Conservation (phyloP, 1,284 basidiomycete species). For the Chalciporus sp. region DNA sequence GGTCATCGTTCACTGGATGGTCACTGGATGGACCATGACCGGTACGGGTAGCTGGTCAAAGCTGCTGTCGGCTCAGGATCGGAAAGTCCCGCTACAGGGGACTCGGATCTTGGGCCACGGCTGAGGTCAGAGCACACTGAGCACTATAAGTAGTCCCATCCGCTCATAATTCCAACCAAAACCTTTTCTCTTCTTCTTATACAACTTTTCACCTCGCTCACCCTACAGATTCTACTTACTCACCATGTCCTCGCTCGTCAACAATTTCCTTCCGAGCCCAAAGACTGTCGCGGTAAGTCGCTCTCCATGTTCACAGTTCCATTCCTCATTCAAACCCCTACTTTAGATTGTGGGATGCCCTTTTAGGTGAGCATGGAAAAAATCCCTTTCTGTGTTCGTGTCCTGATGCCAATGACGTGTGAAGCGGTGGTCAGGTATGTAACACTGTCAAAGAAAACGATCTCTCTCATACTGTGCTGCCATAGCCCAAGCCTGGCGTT, state of each 20-base stretch:
- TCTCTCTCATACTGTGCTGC: conserved; percentile 14
- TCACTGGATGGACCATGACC: no score
- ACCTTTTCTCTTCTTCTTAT: not conserved
- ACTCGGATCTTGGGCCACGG: conserved; percentile 1
- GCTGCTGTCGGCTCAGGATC: not conserved
- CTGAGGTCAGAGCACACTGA: not conserved
- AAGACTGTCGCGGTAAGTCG: conserved; percentile 50
- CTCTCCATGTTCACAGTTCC: not conserved
- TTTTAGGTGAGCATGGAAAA: conserved; percentile 55
- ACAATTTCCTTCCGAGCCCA: conserved; percentile 63
- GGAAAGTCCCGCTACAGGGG: conserved; percentile 10
- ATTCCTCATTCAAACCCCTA: conserved; percentile 3
- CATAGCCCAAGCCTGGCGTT: conserved; percentile 77
- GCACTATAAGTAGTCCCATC: not conserved
- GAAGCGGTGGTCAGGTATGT: conserved; percentile 59
- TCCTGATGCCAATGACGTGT: conserved; percentile 24
- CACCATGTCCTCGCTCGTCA: conserved; percentile 28
- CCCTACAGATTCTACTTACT: not conserved
- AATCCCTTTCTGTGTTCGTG: not conserved
- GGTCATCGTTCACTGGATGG: not conserved
- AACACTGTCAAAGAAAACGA: not conserved
- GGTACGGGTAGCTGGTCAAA: no score
- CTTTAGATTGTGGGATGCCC: conserved; percentile 73
- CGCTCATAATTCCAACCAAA: not conserved
- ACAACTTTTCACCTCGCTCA: not conserved